Evolutionary conservation across 1,284 basidiomycete species (phyloP).

Genomic region (Marasmius oreades): DNA sequence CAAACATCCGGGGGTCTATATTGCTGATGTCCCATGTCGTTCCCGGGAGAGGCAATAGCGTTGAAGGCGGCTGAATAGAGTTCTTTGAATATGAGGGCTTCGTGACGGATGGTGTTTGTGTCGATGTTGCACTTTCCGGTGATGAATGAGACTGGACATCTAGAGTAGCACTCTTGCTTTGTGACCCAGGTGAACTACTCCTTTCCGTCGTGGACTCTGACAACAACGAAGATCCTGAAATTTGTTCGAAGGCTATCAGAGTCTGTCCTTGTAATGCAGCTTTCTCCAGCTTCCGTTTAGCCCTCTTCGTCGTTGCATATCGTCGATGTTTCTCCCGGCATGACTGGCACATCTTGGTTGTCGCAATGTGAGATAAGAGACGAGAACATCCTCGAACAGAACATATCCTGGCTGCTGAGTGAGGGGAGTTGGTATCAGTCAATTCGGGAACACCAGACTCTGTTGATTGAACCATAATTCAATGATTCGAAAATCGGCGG

Average conservation of each 20-base stretch:
- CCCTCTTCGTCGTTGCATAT: slow-evolving; percentile 50
- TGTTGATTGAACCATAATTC: background rate
- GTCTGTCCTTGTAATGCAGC: slow-evolving; percentile 31
- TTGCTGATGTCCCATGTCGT: slow-evolving; percentile 19
- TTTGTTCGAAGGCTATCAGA: slow-evolving; percentile 16
- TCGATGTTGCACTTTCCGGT: background rate
- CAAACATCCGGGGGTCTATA: slow-evolving; percentile 33
- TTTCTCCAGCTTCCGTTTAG: slow-evolving; percentile 50
- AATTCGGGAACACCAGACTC: background rate
- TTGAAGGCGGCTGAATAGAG: background rate
- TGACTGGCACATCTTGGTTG: slow-evolving; percentile 50
- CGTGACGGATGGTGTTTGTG: background rate
- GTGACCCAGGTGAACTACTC: background rate
- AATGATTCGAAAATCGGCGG: background rate
- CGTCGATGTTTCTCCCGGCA: slow-evolving; percentile 49
- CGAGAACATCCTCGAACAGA: slow-evolving; percentile 33
- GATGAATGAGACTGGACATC: background rate
- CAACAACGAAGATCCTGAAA: slow-evolving; percentile 19
- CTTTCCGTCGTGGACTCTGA: slow-evolving; percentile 13
- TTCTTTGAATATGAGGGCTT: background rate
- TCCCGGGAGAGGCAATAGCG: background rate
- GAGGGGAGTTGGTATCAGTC: background rate
- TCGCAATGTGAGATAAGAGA: slow-evolving; percentile 15
- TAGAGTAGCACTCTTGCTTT: background rate
- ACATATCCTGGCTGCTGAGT: slow-evolving; percentile 19